Base-by-base conservation (phyloP, 2,329 filamentous ascomycete species). In the Penicillium sp. region DNA sequence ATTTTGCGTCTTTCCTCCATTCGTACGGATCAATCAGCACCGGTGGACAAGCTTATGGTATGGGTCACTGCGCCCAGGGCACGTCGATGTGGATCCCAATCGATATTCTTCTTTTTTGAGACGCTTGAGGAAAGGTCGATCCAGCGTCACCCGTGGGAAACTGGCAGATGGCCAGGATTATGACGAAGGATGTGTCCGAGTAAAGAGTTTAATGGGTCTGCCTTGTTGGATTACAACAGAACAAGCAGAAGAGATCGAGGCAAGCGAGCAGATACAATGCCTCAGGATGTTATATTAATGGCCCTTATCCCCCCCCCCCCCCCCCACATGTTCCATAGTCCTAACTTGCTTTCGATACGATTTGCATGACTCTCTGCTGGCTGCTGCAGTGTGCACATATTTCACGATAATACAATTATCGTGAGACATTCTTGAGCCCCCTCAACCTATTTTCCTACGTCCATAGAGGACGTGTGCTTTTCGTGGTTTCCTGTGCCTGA, bases 251-350 rank as follows among this genome's bases (percentile, higher is more conserved):
- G 15, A 19, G 13, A 42, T 54, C 30, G 12, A 54, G 6, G 4
- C 2, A 53, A 26, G 51, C 24, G 37, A 26, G 30, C 35, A 49
- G 33, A 44, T 40, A 3, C 35, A 37, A 4, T 7, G 26, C 15
- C 54, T 50, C 30, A 59, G 55, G 33, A 50, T 56, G 44, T 26
- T 68, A 66, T 68, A 68, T 70, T 66, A 68, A 66, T 63, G 58
- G 59, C 60, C 38, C 53, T 30, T 15, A 30, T 10, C 17, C 30
- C 51, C 42, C n/a, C n/a, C 56, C 50, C 8, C 37, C 24, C 24
- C 50, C 10, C 38, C 37, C 26, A 35, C 38, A 55, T 38, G 22
- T 55, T 56, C 38, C 56, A 44, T 49, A 33, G 17, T 53, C 9
- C 54, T 56, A 56, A 64, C 47, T 50, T 44, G 8, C 42, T 59